These are phyloP conservation scores for Boletus tylopilopsis DNA, from an alignment of 768 basidiomycete species.

Conservation along the genomic window DNA sequence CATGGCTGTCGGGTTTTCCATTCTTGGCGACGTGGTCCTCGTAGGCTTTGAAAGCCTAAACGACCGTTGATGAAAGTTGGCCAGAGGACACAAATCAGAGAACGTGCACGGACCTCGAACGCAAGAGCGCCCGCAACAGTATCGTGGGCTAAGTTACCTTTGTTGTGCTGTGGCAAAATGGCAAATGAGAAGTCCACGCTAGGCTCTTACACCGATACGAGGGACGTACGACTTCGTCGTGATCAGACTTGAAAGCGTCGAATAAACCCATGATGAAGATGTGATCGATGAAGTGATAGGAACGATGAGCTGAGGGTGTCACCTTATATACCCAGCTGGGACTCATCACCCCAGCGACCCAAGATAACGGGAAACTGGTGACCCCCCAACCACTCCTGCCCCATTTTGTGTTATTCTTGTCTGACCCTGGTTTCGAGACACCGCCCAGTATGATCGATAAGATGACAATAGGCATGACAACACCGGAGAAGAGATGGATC, in stretches of 20 bases:
- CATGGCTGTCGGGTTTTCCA: conserved; percentile 20
- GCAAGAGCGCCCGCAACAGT: conserved; percentile 16
- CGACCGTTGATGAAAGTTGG: not conserved
- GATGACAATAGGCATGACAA: conserved; percentile 15
- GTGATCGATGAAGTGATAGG: no score
- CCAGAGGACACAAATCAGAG: not conserved
- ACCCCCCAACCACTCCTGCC: not conserved
- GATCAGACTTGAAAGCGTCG: not conserved
- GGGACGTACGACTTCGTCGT: conserved; percentile 5
- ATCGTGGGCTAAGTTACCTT: conserved; percentile 17
- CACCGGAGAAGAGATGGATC: not conserved
- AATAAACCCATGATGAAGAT: conserved; percentile 11
- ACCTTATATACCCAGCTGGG: conserved; percentile 20
- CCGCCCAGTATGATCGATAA: conserved; percentile 16
- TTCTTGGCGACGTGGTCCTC: conserved; percentile 11
- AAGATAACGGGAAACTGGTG: conserved; percentile 8
- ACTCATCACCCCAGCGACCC: conserved; percentile 13
- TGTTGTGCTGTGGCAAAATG: conserved; percentile 5
- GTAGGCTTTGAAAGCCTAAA: conserved; percentile 17
- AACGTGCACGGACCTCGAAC: conserved; percentile 13
- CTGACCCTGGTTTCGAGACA: conserved; percentile 9
- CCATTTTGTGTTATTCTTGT: conserved; percentile 12
- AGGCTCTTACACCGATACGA: not conserved
- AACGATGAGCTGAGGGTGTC: not conserved
- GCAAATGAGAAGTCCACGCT: no score